Percentiles rank a stretch among this genome's conserved stretches.
These are phyloP conservation scores for Achaetomium macrosporum DNA, from an alignment of 2,329 filamentous ascomycete genomes.

Conservation along the genomic window DNA sequence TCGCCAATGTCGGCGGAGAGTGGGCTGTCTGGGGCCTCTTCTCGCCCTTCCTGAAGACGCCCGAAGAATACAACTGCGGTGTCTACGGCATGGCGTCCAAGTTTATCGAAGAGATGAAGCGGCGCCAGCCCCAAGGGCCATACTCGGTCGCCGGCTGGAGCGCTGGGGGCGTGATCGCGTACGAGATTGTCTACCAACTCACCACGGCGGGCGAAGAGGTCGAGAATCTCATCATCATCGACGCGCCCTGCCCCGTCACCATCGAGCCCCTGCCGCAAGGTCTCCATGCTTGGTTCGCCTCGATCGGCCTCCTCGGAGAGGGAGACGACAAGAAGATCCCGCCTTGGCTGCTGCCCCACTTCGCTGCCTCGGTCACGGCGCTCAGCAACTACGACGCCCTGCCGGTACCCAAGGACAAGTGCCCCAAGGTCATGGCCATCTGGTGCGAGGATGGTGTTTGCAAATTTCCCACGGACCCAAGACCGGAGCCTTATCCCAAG, in stretches of 20 bases:
- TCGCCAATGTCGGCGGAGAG: constrained; percentile 43
- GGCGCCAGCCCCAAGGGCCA: constrained; percentile 61
- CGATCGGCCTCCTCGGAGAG: constrained; percentile 64
- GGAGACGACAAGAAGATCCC: constrained; percentile 56
- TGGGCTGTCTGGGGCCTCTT: constrained; percentile 54
- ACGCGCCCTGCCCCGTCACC: constrained; percentile 60
- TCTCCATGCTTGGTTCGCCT: constrained; percentile 67
- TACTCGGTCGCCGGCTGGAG: constrained; percentile 69
- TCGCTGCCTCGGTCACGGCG: constrained; percentile 61
- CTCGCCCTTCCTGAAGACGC: constrained; percentile 66
- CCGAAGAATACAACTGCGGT: constrained; percentile 59
- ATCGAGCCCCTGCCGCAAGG: constrained; percentile 59
- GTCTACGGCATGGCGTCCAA: constrained; percentile 59
- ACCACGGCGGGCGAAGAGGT: constrained; percentile 51
- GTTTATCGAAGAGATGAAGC: constrained; percentile 64
- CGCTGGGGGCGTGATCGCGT: constrained; percentile 69
- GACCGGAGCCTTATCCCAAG: constrained; percentile 54
- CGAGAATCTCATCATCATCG: constrained; percentile 57
- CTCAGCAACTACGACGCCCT: constrained; percentile 64
- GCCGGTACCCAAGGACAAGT: constrained; percentile 53
- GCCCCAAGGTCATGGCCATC: constrained; percentile 58
- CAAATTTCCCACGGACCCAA: constrained; percentile 58
- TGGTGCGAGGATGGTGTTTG: constrained; percentile 73
- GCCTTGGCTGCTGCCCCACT: constrained; percentile 69
- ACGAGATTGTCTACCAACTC: constrained; percentile 58